phyloP scores from a whole-genome alignment of 768 basidiomycete genomes.

The Pleurotus tuber-regium region DNA sequence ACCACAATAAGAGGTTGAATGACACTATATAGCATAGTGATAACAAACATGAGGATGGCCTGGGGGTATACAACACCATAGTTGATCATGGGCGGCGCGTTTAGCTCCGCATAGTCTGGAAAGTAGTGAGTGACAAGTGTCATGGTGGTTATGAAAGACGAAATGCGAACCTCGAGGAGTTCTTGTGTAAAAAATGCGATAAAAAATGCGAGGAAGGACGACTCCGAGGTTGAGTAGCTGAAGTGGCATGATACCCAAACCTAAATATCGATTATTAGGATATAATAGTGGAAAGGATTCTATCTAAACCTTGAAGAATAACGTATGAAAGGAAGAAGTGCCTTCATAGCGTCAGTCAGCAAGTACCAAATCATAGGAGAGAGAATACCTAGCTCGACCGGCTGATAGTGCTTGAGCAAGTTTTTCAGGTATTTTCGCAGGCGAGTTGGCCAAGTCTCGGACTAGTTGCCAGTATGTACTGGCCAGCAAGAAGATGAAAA shows the following conservation, averaged over 20 bases:
- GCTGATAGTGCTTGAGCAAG: conserved; percentile 80
- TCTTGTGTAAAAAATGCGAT: conserved; percentile 73
- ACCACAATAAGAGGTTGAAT: conserved; percentile 93
- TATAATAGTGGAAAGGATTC: background rate
- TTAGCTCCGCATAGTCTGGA: conserved; percentile 91
- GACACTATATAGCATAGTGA: conserved; percentile 93
- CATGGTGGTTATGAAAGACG: background rate
- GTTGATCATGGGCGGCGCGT: conserved; percentile 97
- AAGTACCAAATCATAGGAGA: too few species aligned
- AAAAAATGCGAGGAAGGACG: conserved; percentile 75
- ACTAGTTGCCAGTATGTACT: conserved; percentile 92
- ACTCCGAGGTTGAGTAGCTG: conserved; percentile 92
- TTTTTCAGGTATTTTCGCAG: conserved; percentile 92
- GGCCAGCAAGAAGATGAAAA: conserved; percentile 91
- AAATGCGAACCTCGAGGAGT: conserved; percentile 78
- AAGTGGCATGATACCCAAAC: conserved; percentile 91
- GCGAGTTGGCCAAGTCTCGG: conserved; percentile 88
- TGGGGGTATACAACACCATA: conserved; percentile 98
- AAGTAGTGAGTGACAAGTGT: background rate
- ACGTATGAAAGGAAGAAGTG: conserved; percentile 89
- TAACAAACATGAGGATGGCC: conserved; percentile 92
- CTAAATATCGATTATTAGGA: conserved; percentile 44
- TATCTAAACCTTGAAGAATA: conserved; percentile 68
- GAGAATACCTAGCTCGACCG: conserved; percentile 64
- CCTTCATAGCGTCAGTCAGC: too few species aligned